Evolutionary conservation across 768 basidiomycete genomes (phyloP), one percentile per base, ranked within the genome.

Genomic region (Dacryopinax primogenitus): DNA sequence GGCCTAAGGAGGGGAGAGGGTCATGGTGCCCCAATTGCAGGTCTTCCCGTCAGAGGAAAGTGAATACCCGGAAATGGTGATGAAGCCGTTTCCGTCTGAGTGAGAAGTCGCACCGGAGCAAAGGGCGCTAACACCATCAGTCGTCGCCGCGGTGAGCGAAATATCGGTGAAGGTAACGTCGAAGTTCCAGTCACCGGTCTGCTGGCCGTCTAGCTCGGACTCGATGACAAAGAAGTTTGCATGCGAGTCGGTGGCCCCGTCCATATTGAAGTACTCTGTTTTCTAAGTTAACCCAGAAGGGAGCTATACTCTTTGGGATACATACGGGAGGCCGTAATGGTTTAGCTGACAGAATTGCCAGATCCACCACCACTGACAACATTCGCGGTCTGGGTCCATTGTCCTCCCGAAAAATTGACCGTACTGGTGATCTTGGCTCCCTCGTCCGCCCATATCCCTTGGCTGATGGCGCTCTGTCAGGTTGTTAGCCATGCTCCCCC

Each of bases 171-270:
- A 63, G 3, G 62, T 63, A 13, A 63, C 62, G 26, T 63, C 39
- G 33, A 63, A 63, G 62, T 63, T 63, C 62, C 62, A 63, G 35
- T 39, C 35, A 26, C 39, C 39, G 21, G 33, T 63, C 35, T 63
- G 62, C 34, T 35, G 26, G 11, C 62, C 62, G 36, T 63, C 28
- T 26, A 63, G 32, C 35, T 63, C 62, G 2, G 62, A 63, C 62
- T 63, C 62, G 21, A 35, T 23, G 13, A 63, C 62, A 23, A 63
- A 63, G 62, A 63, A 63, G 62, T 63, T 63, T 6, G 62, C 62
- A 39, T 63, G 30, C 34, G 62, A 63, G 35, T 63, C 33, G 33
- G 35, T 39, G 6, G 62, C 35, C 9, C 21, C 35, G 35, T 63
- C 62, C 11, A 39, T 34, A 16, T 63, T 26, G 35, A 63, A 63